Base-by-base conservation (phyloP, 202 grass and related monocot genomes). In the Panicum virgatum region DNA sequence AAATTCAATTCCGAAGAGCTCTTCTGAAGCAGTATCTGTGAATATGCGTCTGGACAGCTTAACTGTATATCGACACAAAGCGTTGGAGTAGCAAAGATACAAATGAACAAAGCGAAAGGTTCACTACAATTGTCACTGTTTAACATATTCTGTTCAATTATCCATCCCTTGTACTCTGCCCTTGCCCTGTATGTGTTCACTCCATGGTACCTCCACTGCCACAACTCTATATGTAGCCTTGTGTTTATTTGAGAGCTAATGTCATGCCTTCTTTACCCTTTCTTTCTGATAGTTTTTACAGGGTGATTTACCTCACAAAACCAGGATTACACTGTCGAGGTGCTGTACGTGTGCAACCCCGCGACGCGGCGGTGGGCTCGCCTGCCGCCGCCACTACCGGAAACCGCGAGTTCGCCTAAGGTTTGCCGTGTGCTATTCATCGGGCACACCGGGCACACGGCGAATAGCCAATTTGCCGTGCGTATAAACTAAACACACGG, bases 1-100 rank as follows among this genome's bases (percentile, higher is more conserved):
- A 96, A 96, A 86, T 93, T 96, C 81, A 96, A 96, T 82, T 93
- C 93, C 0, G 93, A 96, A 79, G 90, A 97, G 84, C 93, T 97
- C 36, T 97, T 97, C 53, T 97, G 89, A 91, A 89, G 12, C 78
- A 62, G 51, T 70, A 25, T 64, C 22, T 74, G 54, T 70, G 75
- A 75, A 71, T 58, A 48, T 73, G 65, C 83, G 73, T 53, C 26
- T 80, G 75, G 74, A 14, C 62, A 44, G 39, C 54, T 78, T 81
- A 78, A 63, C 25, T 82, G 66, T 86, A 78, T 76, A 74, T 39
- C 51, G 39, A 76, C 26, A 15, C 5, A n/a, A 73, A 85, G n/a
- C 38, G 18, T 45, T 12, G 64, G 64, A 57, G 46, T 52, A 68
- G 69, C 42, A 75, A n/a, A 82, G 54, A 78, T 50, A 82, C 19